Conservation (phyloP, 139 green algal species). For the Haematococcus sp. region DNA sequence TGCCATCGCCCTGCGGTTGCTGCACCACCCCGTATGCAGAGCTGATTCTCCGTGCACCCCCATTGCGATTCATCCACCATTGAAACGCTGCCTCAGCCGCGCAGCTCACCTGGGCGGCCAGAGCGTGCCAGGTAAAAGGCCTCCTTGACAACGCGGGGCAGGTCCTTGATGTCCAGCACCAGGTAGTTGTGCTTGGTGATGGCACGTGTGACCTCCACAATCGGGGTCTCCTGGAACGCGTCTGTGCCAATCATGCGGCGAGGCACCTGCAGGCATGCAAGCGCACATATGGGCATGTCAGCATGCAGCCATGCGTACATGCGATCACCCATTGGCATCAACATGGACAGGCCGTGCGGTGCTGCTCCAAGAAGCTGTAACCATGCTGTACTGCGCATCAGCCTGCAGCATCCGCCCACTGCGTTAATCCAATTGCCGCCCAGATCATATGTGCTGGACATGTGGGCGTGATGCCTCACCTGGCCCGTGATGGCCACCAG, state of each 20-base stretch:
- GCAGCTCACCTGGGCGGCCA: constrained; percentile 71
- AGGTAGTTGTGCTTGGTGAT: constrained; percentile 99
- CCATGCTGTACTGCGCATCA: neutral
- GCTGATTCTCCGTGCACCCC: neutral
- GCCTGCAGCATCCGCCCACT: neutral
- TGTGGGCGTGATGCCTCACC: no score
- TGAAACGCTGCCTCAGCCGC: neutral
- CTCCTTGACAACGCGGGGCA: constrained; percentile 94
- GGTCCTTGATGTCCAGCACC: constrained; percentile 96
- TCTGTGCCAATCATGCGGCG: constrained; percentile 63
- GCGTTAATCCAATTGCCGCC: neutral
- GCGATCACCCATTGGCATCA: no score
- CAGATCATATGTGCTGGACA: no score
- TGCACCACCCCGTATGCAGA: no score
- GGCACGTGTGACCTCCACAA: constrained; percentile 96
- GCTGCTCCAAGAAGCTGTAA: no score
- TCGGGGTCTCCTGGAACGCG: constrained; percentile 99
- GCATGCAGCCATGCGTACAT: no score
- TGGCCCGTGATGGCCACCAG: constrained; percentile 99
- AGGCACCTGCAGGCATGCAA: constrained; percentile 46
- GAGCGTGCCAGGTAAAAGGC: constrained; percentile 93
- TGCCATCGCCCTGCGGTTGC: no score
- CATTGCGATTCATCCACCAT: neutral
- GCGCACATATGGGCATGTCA: no score
- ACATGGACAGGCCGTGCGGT: no score